phyloP scores from a whole-genome alignment of 768 basidiomycete genomes.

The Gymnopilus junonius region DNA sequence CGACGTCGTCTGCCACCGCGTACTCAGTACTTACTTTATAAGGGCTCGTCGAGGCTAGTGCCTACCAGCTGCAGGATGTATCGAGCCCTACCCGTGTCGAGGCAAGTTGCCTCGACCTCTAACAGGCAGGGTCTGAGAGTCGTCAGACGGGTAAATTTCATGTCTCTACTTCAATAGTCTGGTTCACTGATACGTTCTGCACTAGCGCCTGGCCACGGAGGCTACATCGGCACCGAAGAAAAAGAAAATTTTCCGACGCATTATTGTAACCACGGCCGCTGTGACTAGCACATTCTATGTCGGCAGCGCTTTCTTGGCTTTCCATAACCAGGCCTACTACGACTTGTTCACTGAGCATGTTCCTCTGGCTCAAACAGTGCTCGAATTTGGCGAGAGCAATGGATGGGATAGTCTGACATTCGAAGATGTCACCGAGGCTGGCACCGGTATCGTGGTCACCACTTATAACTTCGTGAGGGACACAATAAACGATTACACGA shows the following conservation, averaged over 20 bases:
- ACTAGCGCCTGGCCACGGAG: constrained; percentile 69
- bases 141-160: constrained; percentile 58
- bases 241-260: constrained; percentile 54
- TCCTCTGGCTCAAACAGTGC: constrained; percentile 75
- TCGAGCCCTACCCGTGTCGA: constrained; percentile 61
- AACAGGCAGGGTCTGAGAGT: constrained; percentile 55
- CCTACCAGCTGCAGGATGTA: constrained; percentile 44
- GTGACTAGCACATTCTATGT: constrained; percentile 81
- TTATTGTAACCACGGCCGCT: constrained; percentile 71
- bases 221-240: constrained; percentile 47
- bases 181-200: constrained; percentile 7
- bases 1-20: constrained; percentile 17
- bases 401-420: constrained; percentile 80
- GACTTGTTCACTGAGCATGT: constrained; percentile 84
- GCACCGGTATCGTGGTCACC: constrained; percentile 51
- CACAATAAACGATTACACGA: constrained; percentile 48
- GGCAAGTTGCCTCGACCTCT: constrained; percentile 50
- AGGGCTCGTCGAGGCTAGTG: constrained; percentile 22
- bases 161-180: constrained; percentile 4
- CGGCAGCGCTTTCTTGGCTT: constrained; percentile 78
- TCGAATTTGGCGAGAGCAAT: constrained; percentile 81
- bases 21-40: constrained; percentile 11
- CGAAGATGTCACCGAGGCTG: constrained; percentile 56
- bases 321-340: constrained; percentile 79
- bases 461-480: constrained; percentile 57